Base-by-base conservation (phyloP, 768 basidiomycete species). In the Sarcodon aspratus region DNA sequence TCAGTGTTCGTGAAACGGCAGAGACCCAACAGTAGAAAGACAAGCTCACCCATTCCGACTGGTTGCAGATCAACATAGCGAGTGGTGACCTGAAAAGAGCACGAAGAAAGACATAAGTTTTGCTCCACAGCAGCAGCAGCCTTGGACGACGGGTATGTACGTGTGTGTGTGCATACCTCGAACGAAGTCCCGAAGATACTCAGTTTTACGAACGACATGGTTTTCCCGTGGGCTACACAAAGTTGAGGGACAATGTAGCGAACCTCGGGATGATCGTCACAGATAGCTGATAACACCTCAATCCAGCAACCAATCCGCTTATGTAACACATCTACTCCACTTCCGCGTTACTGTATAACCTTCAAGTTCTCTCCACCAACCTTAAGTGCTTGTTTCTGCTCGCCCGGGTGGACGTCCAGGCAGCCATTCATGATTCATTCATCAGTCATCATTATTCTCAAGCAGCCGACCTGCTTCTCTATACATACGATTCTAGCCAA, bases 31-130 rank as follows among this genome's bases (percentile, higher is more conserved):
- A 36, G 7, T 44, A 33, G 8, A 44, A 43, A 10, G 44, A 35
- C 13, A 48, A 43, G 67, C 85, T 66, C 53, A 89, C 95, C 95
- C 95, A 98, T 98, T 65, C 95, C 96, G 42, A 98, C 95, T 31
- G 95, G 95, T 61, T 98, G 95, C 9, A 99, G 82, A 71, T 99
- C 96, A 64, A 96, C 86, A 87, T 99, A 99, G 60, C 96, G 80
- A 50, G 93, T 97, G 18, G 94, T 96, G 50, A 97, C 94, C 87
- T 96, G 63, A 37, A 60, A 50, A 54, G 9, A 9, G n/a, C 40
- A 27, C 17, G 42, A 21, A 13, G 27, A 35, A 47, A 10, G 49
- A 33, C 11, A 18, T 43, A 33, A 7, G 15, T 32, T 10, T 8
- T 15, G 9, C 8, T 34, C 37, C n/a, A 9, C 18, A 1, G 34